A percentile compares a stretch with the other conserved stretches of the same genome.
phyloP scores from a whole-genome alignment of 139 green algal species.

The Chlamydomonas sphaeroides region DNA sequence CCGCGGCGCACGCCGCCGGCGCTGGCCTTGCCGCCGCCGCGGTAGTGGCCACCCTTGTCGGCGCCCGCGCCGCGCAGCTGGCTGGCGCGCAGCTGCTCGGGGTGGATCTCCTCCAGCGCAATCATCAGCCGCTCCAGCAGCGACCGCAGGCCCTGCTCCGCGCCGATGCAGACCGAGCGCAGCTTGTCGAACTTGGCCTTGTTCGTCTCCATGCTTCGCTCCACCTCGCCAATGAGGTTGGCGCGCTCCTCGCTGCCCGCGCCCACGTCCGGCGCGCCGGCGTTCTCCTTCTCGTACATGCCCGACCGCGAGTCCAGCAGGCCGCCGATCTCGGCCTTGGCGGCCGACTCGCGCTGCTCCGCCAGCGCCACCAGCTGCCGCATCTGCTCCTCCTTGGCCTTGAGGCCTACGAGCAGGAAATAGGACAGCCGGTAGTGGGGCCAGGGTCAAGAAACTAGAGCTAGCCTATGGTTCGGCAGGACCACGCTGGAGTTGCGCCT shows the following conservation, averaged over 20 bases:
- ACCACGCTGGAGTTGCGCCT: no score
- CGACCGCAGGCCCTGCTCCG: constrained; percentile 70
- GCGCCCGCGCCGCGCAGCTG: constrained; percentile 33
- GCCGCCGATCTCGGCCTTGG: constrained; percentile 71
- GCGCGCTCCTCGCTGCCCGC: constrained; percentile 40
- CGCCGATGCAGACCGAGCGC: constrained; percentile 71
- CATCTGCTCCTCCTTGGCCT: constrained; percentile 85
- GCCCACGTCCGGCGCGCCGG: constrained; percentile 15
- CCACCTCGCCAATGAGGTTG: constrained; percentile 50
- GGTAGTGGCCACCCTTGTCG: neutral
- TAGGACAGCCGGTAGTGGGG: no score
- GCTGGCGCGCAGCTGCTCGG: constrained; percentile 37
- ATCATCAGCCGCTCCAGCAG: constrained; percentile 67
- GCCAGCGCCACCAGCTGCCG: constrained; percentile 80
- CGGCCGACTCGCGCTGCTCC: constrained; percentile 70
- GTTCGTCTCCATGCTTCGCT: constrained; percentile 59
- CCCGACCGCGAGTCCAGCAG: constrained; percentile 60
- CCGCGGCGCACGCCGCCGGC: neutral
- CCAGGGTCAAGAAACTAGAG: no score
- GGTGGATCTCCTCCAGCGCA: constrained; percentile 55
- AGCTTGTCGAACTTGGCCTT: constrained; percentile 73
- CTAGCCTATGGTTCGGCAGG: no score
- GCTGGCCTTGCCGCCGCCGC: neutral
- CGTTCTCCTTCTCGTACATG: constrained; percentile 68
- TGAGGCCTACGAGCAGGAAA: constrained; percentile 68